Percentiles rank a stretch among this genome's conserved stretches.
Conservation (phyloP, 768 basidiomycete genomes). For the Kwoniella newhampshirensis region DNA sequence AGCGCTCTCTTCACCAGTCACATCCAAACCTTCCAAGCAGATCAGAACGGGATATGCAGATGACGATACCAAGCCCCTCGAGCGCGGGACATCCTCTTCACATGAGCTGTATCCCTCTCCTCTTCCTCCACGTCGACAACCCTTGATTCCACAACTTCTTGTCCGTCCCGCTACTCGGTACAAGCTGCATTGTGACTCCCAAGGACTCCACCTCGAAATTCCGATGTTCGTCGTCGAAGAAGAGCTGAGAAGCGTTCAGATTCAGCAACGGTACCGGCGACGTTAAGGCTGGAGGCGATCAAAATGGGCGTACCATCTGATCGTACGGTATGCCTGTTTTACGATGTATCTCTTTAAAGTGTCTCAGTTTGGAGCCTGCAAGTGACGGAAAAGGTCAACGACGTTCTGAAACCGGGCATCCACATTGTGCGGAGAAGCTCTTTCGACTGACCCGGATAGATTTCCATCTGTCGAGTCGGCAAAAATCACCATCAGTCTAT, state of each 20-base stretch:
- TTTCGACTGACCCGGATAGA: slow-evolving; percentile 53
- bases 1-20: no score
- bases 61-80: no score
- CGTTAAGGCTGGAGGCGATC: background rate
- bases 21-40: no score
- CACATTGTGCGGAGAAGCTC: no score
- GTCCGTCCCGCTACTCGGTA: slow-evolving; percentile 62
- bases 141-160: slow-evolving; percentile 69
- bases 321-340: slow-evolving; percentile 74
- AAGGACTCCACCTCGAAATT: slow-evolving; percentile 63
- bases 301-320: slow-evolving; percentile 64
- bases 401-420: no score
- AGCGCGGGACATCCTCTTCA: no score
- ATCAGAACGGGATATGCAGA: no score
- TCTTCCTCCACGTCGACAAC: slow-evolving; percentile 66
- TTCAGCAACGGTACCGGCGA: background rate
- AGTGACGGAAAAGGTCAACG: no score
- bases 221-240: slow-evolving; percentile 70
- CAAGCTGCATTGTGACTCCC: slow-evolving; percentile 77
- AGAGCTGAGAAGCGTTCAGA: slow-evolving; percentile 53
- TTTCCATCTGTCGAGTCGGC: slow-evolving; percentile 53
- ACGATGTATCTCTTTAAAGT: slow-evolving; percentile 72
- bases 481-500: no score
- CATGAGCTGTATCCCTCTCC: slow-evolving; percentile 39
- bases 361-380: slow-evolving; percentile 74